Percentiles rank a stretch among this genome's conserved stretches.
These are phyloP conservation scores for Candida sojae DNA, from an alignment of 1,139 yeast species.

Conservation along the genomic window DNA sequence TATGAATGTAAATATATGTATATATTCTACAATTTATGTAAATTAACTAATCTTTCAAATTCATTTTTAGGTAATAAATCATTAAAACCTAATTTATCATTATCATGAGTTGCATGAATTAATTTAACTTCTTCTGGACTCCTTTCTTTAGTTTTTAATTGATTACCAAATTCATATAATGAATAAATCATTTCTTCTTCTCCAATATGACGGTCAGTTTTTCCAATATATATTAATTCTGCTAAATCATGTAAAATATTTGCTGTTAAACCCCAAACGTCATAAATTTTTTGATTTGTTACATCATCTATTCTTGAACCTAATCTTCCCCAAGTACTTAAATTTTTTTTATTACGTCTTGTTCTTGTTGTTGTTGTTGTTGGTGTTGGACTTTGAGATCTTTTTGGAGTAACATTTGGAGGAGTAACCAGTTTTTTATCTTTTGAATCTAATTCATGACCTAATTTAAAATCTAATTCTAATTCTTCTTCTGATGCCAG, in stretches of 20 bases:
- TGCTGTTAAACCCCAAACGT: constrained; percentile 93
- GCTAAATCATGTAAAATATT: constrained; percentile 81
- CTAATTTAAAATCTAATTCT: constrained; percentile 16
- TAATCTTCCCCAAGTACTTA: constrained; percentile 39
- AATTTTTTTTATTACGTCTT: constrained; percentile 11
- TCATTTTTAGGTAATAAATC: constrained; percentile 53
- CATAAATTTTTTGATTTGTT: constrained; percentile 51
- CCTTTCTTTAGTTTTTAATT: constrained; percentile 37
- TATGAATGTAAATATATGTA: too few relatives aligned
- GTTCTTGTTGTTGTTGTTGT: too few relatives aligned
- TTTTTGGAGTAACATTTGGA: constrained; percentile 11
- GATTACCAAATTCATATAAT: constrained; percentile 52
- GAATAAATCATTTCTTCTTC: constrained; percentile 69
- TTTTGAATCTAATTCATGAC: constrained; percentile 16
- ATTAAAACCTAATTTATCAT: constrained; percentile 45
- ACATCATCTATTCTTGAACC: constrained; percentile 42
- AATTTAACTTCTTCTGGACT: constrained; percentile 37
- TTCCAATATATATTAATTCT: constrained; percentile 44
- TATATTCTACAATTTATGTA: constrained; percentile 45
- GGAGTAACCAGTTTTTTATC: constrained; percentile 17
- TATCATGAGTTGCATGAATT: constrained; percentile 30
- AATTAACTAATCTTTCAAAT: constrained; percentile 37
- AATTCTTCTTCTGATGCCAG: constrained; percentile 56
- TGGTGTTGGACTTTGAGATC: constrained; percentile 7
- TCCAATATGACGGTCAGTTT: constrained; percentile 40